Conservation (phyloP, 2,329 filamentous ascomycete genomes). For the Claviceps fusiformis region DNA sequence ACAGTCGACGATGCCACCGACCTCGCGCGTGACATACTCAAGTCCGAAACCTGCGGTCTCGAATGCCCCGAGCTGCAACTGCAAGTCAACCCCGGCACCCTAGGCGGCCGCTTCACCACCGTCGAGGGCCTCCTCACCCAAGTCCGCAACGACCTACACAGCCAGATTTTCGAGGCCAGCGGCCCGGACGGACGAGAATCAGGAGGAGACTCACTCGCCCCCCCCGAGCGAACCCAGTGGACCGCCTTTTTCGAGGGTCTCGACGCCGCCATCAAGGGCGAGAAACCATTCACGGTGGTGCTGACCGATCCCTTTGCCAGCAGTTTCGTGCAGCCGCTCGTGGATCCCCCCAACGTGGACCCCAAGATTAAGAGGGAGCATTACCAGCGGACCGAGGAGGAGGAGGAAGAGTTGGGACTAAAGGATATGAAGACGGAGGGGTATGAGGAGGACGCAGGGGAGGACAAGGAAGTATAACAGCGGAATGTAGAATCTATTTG, state of each 20-base stretch:
- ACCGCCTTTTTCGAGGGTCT: conserved; percentile 66
- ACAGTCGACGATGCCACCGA: conserved; percentile 57
- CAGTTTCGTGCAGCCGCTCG: conserved; percentile 86
- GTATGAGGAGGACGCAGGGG: conserved; percentile 44
- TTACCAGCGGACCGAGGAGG: conserved; percentile 78
- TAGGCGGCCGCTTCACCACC: conserved; percentile 93
- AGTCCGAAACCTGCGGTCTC: conserved; percentile 83
- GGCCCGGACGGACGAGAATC: conserved; percentile 21
- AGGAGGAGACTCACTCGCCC: conserved; percentile 68
- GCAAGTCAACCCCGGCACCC: conserved; percentile 79
- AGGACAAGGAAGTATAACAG: conserved; percentile 8
- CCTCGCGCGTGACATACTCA: conserved; percentile 83
- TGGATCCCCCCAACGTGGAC: conserved; percentile 56
- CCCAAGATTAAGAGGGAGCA: conserved; percentile 69
- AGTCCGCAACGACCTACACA: conserved; percentile 76
- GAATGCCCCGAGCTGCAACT: conserved; percentile 79
- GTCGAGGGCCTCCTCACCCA: conserved; percentile 89
- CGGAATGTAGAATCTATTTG: no score
- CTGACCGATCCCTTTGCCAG: conserved; percentile 80
- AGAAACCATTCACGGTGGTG: conserved; percentile 68
- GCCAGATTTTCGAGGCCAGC: conserved; percentile 74
- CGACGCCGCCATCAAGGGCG: conserved; percentile 64
- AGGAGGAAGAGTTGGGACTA: conserved; percentile 85
- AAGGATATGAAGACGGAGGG: conserved; percentile 86
- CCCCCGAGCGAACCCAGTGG: conserved; percentile 59